Evolutionary conservation across 129 eudicot species (phyloP).

Genomic region (Arctium minus): DNA sequence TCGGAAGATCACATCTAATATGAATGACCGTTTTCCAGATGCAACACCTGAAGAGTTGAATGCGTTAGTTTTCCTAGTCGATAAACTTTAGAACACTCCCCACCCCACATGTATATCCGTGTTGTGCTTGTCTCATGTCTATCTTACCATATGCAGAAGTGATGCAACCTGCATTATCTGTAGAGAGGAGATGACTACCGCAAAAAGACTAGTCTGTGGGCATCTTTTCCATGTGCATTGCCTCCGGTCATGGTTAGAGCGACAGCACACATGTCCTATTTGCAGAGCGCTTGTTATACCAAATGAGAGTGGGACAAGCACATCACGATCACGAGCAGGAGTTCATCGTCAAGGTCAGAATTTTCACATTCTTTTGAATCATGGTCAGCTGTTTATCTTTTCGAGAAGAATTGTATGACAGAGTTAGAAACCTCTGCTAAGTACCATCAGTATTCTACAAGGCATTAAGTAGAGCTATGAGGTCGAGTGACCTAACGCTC

Average conservation of each 20-base stretch:
- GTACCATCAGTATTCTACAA: neutral
- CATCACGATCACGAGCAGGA: conserved; percentile 53
- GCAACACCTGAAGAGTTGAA: conserved; percentile 91
- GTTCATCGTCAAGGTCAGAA: conserved; percentile 68
- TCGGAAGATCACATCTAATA: conserved; percentile 93
- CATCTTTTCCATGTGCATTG: conserved; percentile 99
- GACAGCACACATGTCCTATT: conserved; percentile 97
- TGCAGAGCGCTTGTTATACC: conserved; percentile 97
- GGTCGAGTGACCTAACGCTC: neutral
- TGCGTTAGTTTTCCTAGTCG: conserved; percentile 42
- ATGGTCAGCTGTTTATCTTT: neutral
- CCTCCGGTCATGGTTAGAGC: conserved; percentile 96
- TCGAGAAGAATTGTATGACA: neutral
- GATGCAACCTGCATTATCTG: conserved; percentile 98
- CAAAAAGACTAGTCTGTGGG: conserved; percentile 87
- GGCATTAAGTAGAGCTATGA: neutral
- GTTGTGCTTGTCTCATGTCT: neutral
- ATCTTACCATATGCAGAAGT: conserved; percentile 49
- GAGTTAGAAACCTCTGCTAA: neutral
- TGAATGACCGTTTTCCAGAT: conserved; percentile 99
- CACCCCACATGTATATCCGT: neutral
- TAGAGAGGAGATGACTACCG: conserved; percentile 97
- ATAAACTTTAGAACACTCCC: neutral
- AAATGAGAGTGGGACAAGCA: conserved; percentile 61
- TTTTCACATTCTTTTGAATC: neutral